A percentile compares a stretch with the other conserved stretches of the same genome.
phyloP scores from a whole-genome alignment of 2,329 filamentous ascomycete species.

The Drechslera avenae region DNA sequence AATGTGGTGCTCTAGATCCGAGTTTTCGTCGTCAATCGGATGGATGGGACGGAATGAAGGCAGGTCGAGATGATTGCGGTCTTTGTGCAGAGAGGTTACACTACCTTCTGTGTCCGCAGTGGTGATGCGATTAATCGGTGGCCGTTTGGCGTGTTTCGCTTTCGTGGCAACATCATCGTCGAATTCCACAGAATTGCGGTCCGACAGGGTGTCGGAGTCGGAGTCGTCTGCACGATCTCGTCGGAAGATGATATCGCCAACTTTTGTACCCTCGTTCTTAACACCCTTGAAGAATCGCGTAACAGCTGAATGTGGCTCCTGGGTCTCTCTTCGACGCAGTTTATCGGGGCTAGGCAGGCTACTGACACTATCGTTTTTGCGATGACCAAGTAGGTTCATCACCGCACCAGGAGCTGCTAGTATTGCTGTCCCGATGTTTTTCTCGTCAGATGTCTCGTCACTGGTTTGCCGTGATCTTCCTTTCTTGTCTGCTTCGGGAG shows the following conservation, averaged over 20 bases:
- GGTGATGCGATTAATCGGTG: slow-evolving; percentile 40
- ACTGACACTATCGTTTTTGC: slow-evolving; percentile 47
- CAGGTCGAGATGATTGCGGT: slow-evolving; percentile 41
- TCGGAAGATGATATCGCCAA: slow-evolving; percentile 65
- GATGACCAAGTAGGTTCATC: slow-evolving; percentile 41
- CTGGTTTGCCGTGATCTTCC: slow-evolving; percentile 35
- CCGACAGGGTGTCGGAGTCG: slow-evolving; percentile 53
- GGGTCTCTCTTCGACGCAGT: slow-evolving; percentile 41
- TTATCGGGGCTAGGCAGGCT: slow-evolving; percentile 41
- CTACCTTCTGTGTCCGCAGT: slow-evolving; percentile 34
- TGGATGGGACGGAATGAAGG: slow-evolving; percentile 43
- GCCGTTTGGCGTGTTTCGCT: slow-evolving; percentile 17
- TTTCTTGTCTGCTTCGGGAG: slow-evolving; percentile 31
- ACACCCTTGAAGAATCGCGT: slow-evolving; percentile 81
- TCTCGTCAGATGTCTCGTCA: slow-evolving; percentile 40
- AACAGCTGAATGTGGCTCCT: slow-evolving; percentile 61
- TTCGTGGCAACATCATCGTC: slow-evolving; percentile 34
- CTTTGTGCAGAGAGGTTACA: slow-evolving; percentile 30
- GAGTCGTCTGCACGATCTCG: slow-evolving; percentile 57
- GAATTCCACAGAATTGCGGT: slow-evolving; percentile 50
- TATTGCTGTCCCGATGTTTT: slow-evolving; percentile 37
- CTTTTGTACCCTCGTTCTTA: slow-evolving; percentile 65
- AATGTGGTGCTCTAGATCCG: slow-evolving; percentile 47
- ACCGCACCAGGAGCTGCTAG: slow-evolving; percentile 41
- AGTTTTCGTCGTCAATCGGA: slow-evolving; percentile 25